Base-by-base conservation (phyloP, 2,329 filamentous ascomycete genomes). In the Ascochyta clinopodiicola region DNA sequence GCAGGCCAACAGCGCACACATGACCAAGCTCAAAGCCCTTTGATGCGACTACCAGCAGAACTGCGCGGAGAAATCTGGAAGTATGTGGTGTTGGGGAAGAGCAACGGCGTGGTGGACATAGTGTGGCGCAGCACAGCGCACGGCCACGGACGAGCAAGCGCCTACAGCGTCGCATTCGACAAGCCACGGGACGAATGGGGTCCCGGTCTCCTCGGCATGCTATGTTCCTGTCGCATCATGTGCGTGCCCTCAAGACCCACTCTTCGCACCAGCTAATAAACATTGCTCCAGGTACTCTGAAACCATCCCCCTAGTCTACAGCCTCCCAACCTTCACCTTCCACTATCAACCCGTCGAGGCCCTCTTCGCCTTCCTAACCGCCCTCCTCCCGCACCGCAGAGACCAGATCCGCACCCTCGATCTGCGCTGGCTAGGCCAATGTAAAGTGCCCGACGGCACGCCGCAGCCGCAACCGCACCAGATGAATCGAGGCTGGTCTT, bases 161-260 rank as follows among this genome's bases (percentile, higher is more conserved):
- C 49, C 2, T 49, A 19, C 25, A 24, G 13, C 10, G 27, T 44
- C 7, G 12, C 9, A 3, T 24, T 36, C 17, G 25, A 22, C 13
- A 17, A n/a, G 13, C 22, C n/a, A 10, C 25, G 35, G n/a, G 25
- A n/a, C n/a, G n/a, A 38, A 6, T 15, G 35, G 42, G n/a, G 22
- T 3, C 2, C 24, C 13, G 49, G 49, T 2, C 42, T 38, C 0
- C 9, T 45, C 3, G 42, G 35, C 1, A 34, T 51, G 27, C 22
- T 51, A 2, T 32, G 49, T 25, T 35, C 36, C 4, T 52, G 49
- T 29, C 49, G 49, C 2, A 12, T 45, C 6, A 45, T 51, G 49
- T 51, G 7, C 45, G 49, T 29, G 12, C 0, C 17, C 17, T 17
- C 17, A 17, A 17, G 17, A 17, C 17, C 17, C 17, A 17, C 17